phyloP scores from a whole-genome alignment of 2,329 filamentous ascomycete genomes.

The Erysiphe neolycopersici region DNA sequence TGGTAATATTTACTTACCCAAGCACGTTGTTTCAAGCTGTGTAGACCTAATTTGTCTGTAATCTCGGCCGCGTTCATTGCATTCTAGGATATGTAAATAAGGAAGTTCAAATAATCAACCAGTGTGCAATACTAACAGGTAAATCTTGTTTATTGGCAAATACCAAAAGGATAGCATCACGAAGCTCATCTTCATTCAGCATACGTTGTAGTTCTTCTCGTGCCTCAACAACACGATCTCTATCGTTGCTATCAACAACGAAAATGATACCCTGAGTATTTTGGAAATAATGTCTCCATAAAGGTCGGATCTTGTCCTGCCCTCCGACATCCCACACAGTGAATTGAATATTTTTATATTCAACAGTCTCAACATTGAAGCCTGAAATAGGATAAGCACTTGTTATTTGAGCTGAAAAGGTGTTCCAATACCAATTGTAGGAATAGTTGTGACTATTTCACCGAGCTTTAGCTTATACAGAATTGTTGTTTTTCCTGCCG shows the following conservation, averaged over 20 bases:
- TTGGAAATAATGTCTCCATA: constrained; percentile 99
- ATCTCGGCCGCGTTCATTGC: constrained; percentile 99
- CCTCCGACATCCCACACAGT: constrained; percentile 99
- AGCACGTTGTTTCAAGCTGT: constrained; percentile 92
- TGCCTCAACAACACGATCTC: constrained; percentile 91
- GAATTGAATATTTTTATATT: constrained; percentile 99
- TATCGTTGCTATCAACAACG: constrained; percentile 97
- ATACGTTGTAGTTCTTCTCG: constrained; percentile 92
- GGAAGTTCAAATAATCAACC: background rate
- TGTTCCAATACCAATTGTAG: constrained; percentile 60
- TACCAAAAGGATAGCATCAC: constrained; percentile 84
- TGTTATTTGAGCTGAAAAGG: background rate
- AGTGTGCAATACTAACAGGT: constrained; percentile 36
- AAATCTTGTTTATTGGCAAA: constrained; percentile 99
- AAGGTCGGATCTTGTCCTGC: constrained; percentile 98
- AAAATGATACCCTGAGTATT: constrained; percentile 99
- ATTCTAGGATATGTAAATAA: constrained; percentile 30
- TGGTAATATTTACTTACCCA: constrained; percentile 45
- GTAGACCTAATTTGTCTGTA: constrained; percentile 98
- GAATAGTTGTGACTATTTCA: constrained; percentile 97
- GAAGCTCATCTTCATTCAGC: constrained; percentile 96
- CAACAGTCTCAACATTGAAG: constrained; percentile 99
- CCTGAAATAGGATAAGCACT: constrained; percentile 21
- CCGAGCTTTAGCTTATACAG: constrained; percentile 99
- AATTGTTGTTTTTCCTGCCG: constrained; percentile 98